Conservation (phyloP, 331 rosid genomes). For the Quercus phellos region DNA sequence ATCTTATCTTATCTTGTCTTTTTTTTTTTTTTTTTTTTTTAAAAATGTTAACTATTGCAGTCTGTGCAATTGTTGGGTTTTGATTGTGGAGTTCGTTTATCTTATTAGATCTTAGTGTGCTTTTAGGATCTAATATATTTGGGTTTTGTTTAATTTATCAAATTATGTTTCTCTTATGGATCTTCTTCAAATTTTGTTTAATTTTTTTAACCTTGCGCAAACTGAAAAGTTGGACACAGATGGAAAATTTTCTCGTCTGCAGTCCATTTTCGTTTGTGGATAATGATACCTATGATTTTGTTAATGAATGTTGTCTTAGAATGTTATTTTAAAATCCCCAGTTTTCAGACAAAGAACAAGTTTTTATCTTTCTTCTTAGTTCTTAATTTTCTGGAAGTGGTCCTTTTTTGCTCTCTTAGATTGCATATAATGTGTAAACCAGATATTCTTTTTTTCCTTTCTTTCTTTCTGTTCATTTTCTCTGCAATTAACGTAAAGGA, state of each 20-base stretch:
- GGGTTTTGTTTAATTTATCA: not conserved
- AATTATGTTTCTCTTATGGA: not conserved
- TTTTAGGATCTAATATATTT: slow-evolving; percentile 20
- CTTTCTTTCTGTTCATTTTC: not conserved
- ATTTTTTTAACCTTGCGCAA: not conserved
- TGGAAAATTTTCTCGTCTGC: not conserved
- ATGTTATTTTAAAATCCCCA: not conserved
- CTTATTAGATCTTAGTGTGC: slow-evolving; percentile 25
- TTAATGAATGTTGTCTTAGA: not conserved
- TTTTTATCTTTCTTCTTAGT: not conserved
- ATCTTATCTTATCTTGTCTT: too few species aligned
- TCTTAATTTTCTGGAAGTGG: not conserved
- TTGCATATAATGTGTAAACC: not conserved
- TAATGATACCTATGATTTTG: too few species aligned
- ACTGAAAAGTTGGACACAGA: slow-evolving; percentile 3
- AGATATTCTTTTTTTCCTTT: not conserved
- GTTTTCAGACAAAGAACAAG: not conserved
- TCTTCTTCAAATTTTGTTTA: not conserved
- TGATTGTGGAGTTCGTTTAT: not conserved
- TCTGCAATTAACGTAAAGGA: not conserved
- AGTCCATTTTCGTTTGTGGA: too few species aligned
- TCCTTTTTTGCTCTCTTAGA: not conserved
- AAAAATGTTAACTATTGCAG: too few species aligned
- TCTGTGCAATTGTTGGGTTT: too few species aligned
- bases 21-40: too few species aligned